Evolutionary conservation across 352 stramenopile genomes (phyloP).

Genomic region (Phytophthora capsici): DNA sequence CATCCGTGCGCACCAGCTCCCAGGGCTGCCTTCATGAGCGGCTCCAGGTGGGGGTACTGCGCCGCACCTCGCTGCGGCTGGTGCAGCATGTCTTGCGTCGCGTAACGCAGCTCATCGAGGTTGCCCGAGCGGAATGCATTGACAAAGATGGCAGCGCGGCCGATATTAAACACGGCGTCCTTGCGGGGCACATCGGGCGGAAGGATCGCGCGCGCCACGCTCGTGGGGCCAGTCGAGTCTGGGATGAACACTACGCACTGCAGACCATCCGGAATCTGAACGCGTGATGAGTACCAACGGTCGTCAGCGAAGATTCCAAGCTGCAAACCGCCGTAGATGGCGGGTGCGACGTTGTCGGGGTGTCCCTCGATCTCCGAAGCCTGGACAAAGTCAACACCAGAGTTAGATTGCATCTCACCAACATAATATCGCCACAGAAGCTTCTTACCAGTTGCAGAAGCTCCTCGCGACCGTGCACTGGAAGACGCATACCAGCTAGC

Average conservation of each 20-base stretch:
- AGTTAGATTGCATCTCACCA: background rate
- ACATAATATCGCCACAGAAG: background rate
- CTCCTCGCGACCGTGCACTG: conserved; percentile 91
- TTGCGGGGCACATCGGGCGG: conserved; percentile 86
- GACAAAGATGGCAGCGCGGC: conserved; percentile 96
- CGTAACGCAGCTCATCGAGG: conserved; percentile 96
- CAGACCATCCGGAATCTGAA: conserved; percentile 95
- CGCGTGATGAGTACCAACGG: conserved; percentile 97
- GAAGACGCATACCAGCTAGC: conserved; percentile 94
- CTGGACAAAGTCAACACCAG: conserved; percentile 16
- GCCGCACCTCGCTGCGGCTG: conserved; percentile 96
- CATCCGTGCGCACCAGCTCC: conserved; percentile 93
- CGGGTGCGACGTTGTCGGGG: conserved; percentile 98
- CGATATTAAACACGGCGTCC: conserved; percentile 98
- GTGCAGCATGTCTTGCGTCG: conserved; percentile 94
- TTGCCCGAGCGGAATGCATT: conserved; percentile 97
- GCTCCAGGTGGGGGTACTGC: conserved; percentile 97
- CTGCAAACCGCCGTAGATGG: conserved; percentile 99
- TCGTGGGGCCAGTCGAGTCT: conserved; percentile 96
- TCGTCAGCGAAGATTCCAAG: conserved; percentile 94
- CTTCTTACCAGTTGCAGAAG: conserved; percentile 93
- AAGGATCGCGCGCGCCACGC: conserved; percentile 93
- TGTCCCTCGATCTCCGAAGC: conserved; percentile 98
- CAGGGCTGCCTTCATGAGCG: conserved; percentile 97
- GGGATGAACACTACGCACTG: conserved; percentile 99